phyloP scores from a whole-genome alignment of 768 basidiomycete species.

The Suillus weaverae region DNA sequence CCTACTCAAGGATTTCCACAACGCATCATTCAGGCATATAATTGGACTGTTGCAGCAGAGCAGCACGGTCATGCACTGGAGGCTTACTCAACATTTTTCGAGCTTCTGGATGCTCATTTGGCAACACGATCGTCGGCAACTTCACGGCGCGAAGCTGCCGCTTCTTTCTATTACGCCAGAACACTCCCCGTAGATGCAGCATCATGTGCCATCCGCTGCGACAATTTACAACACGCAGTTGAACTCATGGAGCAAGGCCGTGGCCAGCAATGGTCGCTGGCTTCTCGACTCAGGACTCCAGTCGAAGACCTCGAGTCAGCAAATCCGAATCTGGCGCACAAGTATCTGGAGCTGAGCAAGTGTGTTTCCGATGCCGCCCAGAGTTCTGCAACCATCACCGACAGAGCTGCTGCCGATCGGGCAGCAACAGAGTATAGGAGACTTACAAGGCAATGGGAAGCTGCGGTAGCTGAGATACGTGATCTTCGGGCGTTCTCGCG shows the following conservation, averaged over 20 bases:
- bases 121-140: background rate
- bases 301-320: background rate
- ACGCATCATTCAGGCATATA: background rate
- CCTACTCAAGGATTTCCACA: too few species aligned
- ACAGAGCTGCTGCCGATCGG: background rate
- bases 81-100: background rate
- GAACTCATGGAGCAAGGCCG: conserved; percentile 26
- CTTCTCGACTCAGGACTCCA: conserved; percentile 23
- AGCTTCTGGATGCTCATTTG: background rate
- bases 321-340: background rate
- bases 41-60: background rate
- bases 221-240: conserved; percentile 15
- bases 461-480: background rate
- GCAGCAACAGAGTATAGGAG: background rate
- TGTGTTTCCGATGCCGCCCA: background rate
- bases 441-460: background rate
- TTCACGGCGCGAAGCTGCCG: background rate
- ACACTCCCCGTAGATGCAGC: background rate
- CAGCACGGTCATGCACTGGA: background rate
- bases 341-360: background rate
- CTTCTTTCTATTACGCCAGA: background rate
- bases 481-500: background rate
- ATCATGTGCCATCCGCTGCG: conserved; percentile 14
- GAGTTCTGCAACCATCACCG: background rate
- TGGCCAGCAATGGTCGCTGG: conserved; percentile 27